A percentile compares a stretch with the other conserved stretches of the same genome.
Conservation (phyloP, 768 basidiomycete species). For the Lyophyllum atratum region DNA sequence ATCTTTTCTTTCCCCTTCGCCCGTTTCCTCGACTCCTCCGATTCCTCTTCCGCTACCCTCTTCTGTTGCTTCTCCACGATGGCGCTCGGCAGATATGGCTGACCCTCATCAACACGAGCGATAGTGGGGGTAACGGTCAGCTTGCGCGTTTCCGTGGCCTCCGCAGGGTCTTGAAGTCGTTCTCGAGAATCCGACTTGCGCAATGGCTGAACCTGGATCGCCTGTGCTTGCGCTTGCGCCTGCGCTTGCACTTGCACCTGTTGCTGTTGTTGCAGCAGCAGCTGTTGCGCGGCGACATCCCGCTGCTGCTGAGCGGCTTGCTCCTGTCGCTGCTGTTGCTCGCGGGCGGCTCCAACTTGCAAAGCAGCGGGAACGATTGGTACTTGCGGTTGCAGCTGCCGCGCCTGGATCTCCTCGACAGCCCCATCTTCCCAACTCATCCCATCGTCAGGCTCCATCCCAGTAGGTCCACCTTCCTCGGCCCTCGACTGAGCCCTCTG, state of each 20-base stretch:
- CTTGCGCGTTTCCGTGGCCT: constrained; percentile 73
- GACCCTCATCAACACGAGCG: constrained; percentile 54
- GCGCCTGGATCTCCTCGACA: constrained; percentile 51
- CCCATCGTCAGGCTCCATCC: constrained; percentile 77
- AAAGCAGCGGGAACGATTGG: constrained; percentile 34
- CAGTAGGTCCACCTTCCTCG: constrained; percentile 28
- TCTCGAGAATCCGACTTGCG: constrained; percentile 52
- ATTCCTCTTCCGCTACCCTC: constrained; percentile 47
- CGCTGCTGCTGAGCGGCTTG: constrained; percentile 31
- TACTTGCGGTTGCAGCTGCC: constrained; percentile 23
- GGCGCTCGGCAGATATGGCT: constrained; percentile 36
- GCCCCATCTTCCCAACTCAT: constrained; percentile 86
- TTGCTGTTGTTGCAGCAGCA: constrained; percentile 22
- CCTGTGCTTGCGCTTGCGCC: background rate
- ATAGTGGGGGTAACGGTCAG: constrained; percentile 79
- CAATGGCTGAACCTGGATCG: constrained; percentile 28
- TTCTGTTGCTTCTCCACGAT: constrained; percentile 33
- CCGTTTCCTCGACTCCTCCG: constrained; percentile 41
- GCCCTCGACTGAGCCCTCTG: constrained; percentile 38
- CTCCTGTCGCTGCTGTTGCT: constrained; percentile 31
- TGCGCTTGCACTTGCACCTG: constrained; percentile 27
- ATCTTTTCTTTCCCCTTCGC: constrained; percentile 57
- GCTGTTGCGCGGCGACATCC: constrained; percentile 30
- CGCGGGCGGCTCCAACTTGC: constrained; percentile 33
- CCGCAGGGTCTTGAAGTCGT: constrained; percentile 50